Percentiles rank a stretch among this genome's conserved stretches.
Evolutionary conservation across 2,329 filamentous ascomycete species (phyloP).

Genomic region (Diaporthe amygdali): DNA sequence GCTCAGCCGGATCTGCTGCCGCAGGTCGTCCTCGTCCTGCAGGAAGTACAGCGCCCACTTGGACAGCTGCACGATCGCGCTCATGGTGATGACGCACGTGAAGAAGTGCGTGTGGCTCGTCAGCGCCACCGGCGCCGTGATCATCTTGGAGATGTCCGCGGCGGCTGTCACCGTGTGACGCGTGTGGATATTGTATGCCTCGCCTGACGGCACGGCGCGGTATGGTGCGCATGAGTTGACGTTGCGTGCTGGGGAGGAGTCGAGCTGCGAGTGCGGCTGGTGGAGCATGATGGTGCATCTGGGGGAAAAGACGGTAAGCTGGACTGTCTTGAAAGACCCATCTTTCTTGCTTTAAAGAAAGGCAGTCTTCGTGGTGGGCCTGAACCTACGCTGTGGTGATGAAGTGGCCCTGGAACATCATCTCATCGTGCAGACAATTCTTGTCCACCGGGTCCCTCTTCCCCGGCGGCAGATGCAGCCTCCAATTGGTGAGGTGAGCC

Average conservation of each 20-base stretch:
- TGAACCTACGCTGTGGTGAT: slow-evolving; percentile 63
- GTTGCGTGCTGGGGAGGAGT: slow-evolving; percentile 60
- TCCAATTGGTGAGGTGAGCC: slow-evolving; percentile 71
- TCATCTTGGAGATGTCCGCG: slow-evolving; percentile 75
- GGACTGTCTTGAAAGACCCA: slow-evolving; percentile 30
- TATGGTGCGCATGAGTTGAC: slow-evolving; percentile 73
- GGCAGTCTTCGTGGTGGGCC: too few relatives aligned
- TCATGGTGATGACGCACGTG: slow-evolving; percentile 78
- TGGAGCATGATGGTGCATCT: slow-evolving; percentile 76
- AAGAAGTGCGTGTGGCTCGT: slow-evolving; percentile 83
- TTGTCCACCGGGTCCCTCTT: slow-evolving; percentile 74
- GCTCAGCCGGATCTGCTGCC: slow-evolving; percentile 79
- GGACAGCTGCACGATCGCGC: slow-evolving; percentile 81
- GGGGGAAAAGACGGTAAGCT: slow-evolving; percentile 23
- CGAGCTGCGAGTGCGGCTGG: slow-evolving; percentile 78
- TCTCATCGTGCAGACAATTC: slow-evolving; percentile 79
- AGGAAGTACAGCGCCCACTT: slow-evolving; percentile 74
- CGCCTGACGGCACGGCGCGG: slow-evolving; percentile 51
- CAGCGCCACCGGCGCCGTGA: slow-evolving; percentile 75
- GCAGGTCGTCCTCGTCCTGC: slow-evolving; percentile 68
- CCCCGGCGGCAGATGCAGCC: slow-evolving; percentile 74
- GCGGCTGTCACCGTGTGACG: slow-evolving; percentile 82
- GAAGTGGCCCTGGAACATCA: slow-evolving; percentile 92
- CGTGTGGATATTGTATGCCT: slow-evolving; percentile 70
- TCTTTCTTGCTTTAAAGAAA: slow-evolving; percentile 29